A percentile compares a stretch with the other conserved stretches of the same genome.
These are phyloP conservation scores for Pythium myriotylum DNA, from an alignment of 352 stramenopile genomes.

Conservation along the genomic window DNA sequence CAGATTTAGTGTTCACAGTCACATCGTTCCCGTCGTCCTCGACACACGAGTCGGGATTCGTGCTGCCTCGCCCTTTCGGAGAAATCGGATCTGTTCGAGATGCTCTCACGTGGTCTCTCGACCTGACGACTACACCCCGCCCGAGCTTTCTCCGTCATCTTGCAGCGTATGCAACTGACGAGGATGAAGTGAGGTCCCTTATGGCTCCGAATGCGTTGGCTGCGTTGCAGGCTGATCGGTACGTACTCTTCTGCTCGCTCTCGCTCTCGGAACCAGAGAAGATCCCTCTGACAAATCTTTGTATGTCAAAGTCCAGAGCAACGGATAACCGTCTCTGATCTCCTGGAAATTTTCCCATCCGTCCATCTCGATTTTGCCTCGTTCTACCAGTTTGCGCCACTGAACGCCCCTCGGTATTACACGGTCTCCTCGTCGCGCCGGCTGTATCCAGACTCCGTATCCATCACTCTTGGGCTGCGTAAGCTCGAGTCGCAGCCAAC, in stretches of 20 bases:
- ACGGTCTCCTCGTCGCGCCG: constrained; percentile 79
- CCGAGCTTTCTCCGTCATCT: constrained; percentile 63
- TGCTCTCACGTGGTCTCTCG: constrained; percentile 78
- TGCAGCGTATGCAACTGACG: constrained; percentile 58
- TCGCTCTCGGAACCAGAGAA: not conserved
- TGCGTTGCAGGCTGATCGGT: constrained; percentile 49
- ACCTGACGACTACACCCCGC: constrained; percentile 64
- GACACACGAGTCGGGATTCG: not conserved
- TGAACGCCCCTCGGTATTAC: constrained; percentile 77
- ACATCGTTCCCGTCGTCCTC: constrained; percentile 19
- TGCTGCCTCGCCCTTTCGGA: constrained; percentile 49
- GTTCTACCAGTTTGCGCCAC: constrained; percentile 71
- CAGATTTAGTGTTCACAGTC: constrained; percentile 48
- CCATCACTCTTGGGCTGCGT: constrained; percentile 74
- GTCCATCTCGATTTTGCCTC: constrained; percentile 58
- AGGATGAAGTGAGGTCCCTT: constrained; percentile 51
- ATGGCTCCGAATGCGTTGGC: constrained; percentile 47
- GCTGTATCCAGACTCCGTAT: constrained; percentile 55
- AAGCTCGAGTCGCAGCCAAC: constrained; percentile 50
- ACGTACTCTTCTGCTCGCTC: not conserved
- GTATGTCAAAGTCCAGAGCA: constrained; percentile 20
- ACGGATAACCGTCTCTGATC: constrained; percentile 55
- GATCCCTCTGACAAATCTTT: not conserved
- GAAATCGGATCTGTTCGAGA: constrained; percentile 60
- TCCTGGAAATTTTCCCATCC: constrained; percentile 73